These are phyloP conservation scores for Arachis stenosperma DNA, from an alignment of 306 rosid species.

Conservation along the genomic window DNA sequence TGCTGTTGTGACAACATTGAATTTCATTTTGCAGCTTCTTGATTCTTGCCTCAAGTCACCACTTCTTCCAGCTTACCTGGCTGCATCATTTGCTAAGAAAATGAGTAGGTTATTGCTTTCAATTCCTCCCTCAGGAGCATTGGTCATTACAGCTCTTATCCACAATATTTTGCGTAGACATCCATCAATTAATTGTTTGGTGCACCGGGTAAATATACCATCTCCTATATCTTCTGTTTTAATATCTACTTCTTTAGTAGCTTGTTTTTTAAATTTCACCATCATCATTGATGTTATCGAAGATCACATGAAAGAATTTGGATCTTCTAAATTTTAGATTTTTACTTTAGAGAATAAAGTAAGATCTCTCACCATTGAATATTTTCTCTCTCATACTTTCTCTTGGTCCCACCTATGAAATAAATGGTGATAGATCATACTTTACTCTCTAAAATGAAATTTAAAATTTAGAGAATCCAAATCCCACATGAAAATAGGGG, in stretches of 20 bases:
- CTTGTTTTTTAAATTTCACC: constrained; percentile 5
- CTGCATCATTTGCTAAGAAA: constrained; percentile 94
- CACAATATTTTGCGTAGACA: constrained; percentile 89
- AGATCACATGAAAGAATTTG: constrained; percentile 1
- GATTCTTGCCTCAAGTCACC: constrained; percentile 94
- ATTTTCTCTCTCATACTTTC: too few species aligned
- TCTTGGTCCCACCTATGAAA: too few species aligned
- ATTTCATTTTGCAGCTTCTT: constrained; percentile 70
- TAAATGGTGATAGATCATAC: too few species aligned
- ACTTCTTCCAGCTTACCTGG: constrained; percentile 95
- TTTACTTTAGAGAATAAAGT: too few species aligned
- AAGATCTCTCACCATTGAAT: too few species aligned
- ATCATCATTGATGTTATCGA: constrained; percentile 3
- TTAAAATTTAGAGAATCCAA: too few species aligned
- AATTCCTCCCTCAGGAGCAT: constrained; percentile 90
- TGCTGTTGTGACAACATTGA: constrained; percentile 34
- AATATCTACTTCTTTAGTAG: background rate
- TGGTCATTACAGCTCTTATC: constrained; percentile 72
- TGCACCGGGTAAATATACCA: constrained; percentile 65
- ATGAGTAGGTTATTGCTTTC: constrained; percentile 79
- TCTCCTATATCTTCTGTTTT: constrained; percentile 1
- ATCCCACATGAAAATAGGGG: background rate
- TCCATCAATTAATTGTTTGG: constrained; percentile 92
- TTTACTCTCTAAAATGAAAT: too few species aligned
- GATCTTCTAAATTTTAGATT: too few species aligned